phyloP scores from a whole-genome alignment of 2,329 filamentous ascomycete genomes.

The Epichloe coenophiala region DNA sequence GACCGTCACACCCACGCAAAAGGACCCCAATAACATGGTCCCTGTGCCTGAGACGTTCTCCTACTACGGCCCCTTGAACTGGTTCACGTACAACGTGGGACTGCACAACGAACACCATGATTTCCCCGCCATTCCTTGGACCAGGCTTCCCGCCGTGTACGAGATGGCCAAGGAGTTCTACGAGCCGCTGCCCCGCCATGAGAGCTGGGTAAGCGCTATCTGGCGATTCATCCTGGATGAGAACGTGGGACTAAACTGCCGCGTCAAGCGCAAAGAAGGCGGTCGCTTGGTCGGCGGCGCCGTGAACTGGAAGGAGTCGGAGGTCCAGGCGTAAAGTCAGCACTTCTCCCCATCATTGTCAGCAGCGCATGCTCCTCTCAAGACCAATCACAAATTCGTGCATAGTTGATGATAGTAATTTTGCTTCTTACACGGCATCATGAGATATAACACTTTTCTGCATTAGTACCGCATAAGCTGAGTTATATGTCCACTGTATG shows the following conservation, averaged over 20 bases:
- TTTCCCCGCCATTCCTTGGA: conserved; percentile 96
- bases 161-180: conserved; percentile 85
- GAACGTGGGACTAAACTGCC: conserved; percentile 77
- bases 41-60: conserved; percentile 87
- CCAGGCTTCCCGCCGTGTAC: conserved; percentile 62
- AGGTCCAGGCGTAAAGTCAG: conserved; percentile 47
- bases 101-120: conserved; percentile 98
- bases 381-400: neutral
- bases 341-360: too few species aligned
- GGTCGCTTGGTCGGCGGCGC: conserved; percentile 43
- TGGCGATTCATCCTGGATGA: conserved; percentile 93
- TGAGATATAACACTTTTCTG: too few species aligned
- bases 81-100: conserved; percentile 92
- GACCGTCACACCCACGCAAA: conserved; percentile 40
- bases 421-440: too few species aligned
- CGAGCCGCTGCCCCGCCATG: conserved; percentile 68
- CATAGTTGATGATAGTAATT: neutral
- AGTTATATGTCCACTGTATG: too few species aligned
- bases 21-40: conserved; percentile 44
- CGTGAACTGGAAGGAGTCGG: conserved; percentile 49
- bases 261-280: conserved; percentile 83
- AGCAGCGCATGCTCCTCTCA: too few species aligned
- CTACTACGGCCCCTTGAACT: conserved; percentile 88
- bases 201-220: conserved; percentile 84
- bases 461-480: too few species aligned